These are phyloP conservation scores for Cystofilobasidium bisporidii DNA, from an alignment of 768 basidiomycete genomes.

Conservation along the genomic window DNA sequence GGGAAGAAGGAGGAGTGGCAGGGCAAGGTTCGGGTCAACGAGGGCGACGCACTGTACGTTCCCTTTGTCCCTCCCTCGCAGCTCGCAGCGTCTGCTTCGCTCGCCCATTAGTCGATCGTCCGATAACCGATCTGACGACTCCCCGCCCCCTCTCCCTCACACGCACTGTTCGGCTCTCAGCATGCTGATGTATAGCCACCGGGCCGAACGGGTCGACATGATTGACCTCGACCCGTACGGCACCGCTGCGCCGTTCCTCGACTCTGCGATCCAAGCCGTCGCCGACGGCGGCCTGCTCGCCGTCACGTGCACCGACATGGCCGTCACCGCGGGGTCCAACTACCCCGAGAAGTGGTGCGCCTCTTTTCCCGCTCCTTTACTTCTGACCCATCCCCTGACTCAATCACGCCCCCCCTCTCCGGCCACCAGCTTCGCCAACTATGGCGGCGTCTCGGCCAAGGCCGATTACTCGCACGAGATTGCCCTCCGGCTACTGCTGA, in stretches of 20 bases:
- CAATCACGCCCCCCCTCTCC: not conserved
- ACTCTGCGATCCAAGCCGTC: slow-evolving; percentile 80
- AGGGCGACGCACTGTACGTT: slow-evolving; percentile 85
- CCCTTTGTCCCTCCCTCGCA: not conserved
- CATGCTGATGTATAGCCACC: slow-evolving; percentile 80
- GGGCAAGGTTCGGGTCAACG: slow-evolving; percentile 67
- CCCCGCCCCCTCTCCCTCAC: not conserved
- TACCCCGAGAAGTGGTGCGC: slow-evolving; percentile 91
- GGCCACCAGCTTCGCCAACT: slow-evolving; percentile 69
- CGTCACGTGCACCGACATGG: slow-evolving; percentile 91
- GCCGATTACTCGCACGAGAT: slow-evolving; percentile 94
- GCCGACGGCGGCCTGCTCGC: slow-evolving; percentile 84
- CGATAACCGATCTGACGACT: no score
- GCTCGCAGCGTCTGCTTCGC: no score
- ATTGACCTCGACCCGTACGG: slow-evolving; percentile 99
- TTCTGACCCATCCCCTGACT: not conserved
- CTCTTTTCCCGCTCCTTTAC: not conserved
- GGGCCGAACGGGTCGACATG: slow-evolving; percentile 70
- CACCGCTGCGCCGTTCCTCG: slow-evolving; percentile 92
- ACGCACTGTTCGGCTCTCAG: slow-evolving; percentile 45
- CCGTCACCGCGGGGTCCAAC: slow-evolving; percentile 85
- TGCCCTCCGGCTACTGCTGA: slow-evolving; percentile 80
- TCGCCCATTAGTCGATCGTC: no score
- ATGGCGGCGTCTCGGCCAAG: slow-evolving; percentile 80
- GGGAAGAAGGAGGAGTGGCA: slow-evolving; percentile 26